Percentiles rank a stretch among this genome's conserved stretches.
phyloP scores from a whole-genome alignment of 2,329 filamentous ascomycete species.

The Fusarium guadeloupense region DNA sequence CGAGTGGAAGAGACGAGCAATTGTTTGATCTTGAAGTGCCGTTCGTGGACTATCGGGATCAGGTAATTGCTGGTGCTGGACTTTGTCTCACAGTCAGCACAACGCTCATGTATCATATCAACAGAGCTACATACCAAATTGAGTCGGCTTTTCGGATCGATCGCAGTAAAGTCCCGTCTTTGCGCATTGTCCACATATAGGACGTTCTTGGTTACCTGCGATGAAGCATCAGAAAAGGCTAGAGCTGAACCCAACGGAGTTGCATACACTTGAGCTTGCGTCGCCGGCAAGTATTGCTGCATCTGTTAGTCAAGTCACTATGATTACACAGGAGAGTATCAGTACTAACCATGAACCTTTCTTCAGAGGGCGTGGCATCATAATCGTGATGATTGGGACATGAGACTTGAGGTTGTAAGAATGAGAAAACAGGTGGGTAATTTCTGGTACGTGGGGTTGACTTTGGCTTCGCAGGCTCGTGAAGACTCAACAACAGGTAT shows the following conservation, averaged over 20 bases:
- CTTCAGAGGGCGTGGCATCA: conserved; percentile 38
- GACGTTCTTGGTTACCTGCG: conserved; percentile 46
- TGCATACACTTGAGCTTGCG: conserved; percentile 50
- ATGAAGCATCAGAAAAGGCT: background rate
- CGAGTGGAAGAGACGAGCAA: conserved; percentile 51
- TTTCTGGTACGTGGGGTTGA: background rate
- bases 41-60: conserved; percentile 37
- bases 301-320: background rate
- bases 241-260: background rate
- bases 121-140: conserved; percentile 12
- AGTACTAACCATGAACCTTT: conserved; percentile 33
- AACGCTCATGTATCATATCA: background rate
- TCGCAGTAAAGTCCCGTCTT: conserved; percentile 49
- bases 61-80: conserved; percentile 14
- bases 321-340: fast-evolving
- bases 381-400: background rate
- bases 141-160: conserved; percentile 36
- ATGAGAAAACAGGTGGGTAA: background rate
- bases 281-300: conserved; percentile 50
- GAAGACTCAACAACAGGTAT: background rate
- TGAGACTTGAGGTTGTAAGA: background rate
- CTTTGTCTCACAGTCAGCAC: background rate
- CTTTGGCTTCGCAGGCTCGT: too few species aligned
- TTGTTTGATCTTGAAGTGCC: conserved; percentile 44
- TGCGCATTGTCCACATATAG: conserved; percentile 47